These are phyloP conservation scores for Hyphopichia fennica DNA, from an alignment of 1,139 yeast species.

Conservation along the genomic window DNA sequence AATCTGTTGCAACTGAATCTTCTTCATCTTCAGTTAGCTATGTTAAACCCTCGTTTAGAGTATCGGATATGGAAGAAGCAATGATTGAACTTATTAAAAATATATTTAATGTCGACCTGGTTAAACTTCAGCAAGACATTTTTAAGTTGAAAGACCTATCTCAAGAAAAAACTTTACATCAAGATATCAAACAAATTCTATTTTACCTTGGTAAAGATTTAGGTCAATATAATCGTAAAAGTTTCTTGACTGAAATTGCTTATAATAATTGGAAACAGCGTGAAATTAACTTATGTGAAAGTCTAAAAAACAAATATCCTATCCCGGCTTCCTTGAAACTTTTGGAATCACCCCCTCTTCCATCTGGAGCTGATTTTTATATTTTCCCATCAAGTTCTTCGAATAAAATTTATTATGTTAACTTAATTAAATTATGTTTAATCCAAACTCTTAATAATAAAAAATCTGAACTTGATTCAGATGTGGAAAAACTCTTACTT, in stretches of 20 bases:
- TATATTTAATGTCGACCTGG: conserved; percentile 41
- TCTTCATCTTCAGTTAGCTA: conserved; percentile 19
- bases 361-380: conserved; percentile 34
- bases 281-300: conserved; percentile 40
- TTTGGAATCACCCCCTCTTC: conserved; percentile 29
- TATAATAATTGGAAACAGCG: conserved; percentile 56
- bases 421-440: conserved; percentile 28
- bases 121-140: conserved; percentile 51
- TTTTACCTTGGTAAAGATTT: conserved; percentile 41
- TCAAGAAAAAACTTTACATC: conserved; percentile 42
- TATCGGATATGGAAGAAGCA: conserved; percentile 49
- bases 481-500: conserved; percentile 24
- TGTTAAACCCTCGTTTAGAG: conserved; percentile 46
- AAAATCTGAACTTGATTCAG: conserved; percentile 14
- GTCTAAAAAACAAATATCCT: conserved; percentile 40
- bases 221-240: conserved; percentile 38
- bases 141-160: conserved; percentile 40
- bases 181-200: conserved; percentile 43
- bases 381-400: conserved; percentile 42
- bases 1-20: conserved; percentile 4
- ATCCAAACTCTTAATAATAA: conserved; percentile 18
- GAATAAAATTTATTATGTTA: conserved; percentile 30
- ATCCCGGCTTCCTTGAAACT: conserved; percentile 34
- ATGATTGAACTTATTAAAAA: conserved; percentile 36
- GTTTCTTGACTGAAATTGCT: conserved; percentile 39